phyloP scores from a whole-genome alignment of 2,329 filamentous ascomycete genomes.

The Colletotrichum sp. region DNA sequence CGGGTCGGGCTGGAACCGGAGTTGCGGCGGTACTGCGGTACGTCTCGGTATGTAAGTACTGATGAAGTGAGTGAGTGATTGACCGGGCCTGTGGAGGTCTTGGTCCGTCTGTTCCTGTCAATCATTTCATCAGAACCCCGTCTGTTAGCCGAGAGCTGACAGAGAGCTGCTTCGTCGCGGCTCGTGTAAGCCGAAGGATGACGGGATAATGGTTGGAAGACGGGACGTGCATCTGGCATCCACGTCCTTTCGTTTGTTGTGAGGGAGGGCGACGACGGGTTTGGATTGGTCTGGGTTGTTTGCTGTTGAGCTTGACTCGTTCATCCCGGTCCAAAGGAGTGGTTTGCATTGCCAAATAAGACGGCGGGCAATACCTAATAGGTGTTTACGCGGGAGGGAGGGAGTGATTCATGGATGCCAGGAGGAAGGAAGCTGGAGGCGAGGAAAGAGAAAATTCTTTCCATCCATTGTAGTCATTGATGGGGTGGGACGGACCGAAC shows the following conservation, averaged over 20 bases:
- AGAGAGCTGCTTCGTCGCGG: not conserved
- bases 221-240: not conserved
- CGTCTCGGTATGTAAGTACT: constrained; percentile 5
- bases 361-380: not conserved
- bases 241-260: not conserved
- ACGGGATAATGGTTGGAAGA: not conserved
- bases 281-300: constrained; percentile 5
- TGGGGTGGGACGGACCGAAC: not conserved
- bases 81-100: not conserved
- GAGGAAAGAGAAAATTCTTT: constrained; percentile 1
- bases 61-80: not conserved
- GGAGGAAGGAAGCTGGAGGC: not conserved
- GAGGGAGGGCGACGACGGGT: constrained; percentile 3
- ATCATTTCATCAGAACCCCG: constrained; percentile 5
- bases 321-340: not conserved
- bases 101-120: not conserved
- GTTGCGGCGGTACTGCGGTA: constrained; percentile 4
- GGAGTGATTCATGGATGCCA: not conserved
- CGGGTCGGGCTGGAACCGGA: not conserved
- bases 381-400: not conserved
- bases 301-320: constrained; percentile 10
- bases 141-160: constrained; percentile 4
- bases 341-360: constrained; percentile 1
- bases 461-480: not conserved
- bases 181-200: constrained; percentile 1